A percentile compares a stretch with the other conserved stretches of the same genome.
These are phyloP conservation scores for Microstegium vimineum DNA, from an alignment of 176 grass and related monocot genomes.

Conservation along the genomic window DNA sequence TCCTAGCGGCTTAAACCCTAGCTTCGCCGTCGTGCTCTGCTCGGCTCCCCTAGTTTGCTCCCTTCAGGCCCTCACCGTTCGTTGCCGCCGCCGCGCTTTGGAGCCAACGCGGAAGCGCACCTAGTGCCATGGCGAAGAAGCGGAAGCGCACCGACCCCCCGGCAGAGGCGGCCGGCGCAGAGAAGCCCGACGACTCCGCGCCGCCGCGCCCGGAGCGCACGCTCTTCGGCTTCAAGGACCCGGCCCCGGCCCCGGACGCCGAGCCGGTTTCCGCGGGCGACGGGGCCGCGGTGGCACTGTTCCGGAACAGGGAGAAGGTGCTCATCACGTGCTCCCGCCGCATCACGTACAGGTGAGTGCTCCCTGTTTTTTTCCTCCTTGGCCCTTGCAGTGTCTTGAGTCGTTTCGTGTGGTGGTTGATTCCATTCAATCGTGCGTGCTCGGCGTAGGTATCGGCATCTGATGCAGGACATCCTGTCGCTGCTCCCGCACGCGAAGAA, in stretches of 20 bases:
- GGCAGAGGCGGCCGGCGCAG: neutral
- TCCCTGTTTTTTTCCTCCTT: neutral
- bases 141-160: constrained; percentile 43
- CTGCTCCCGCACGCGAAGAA: constrained; percentile 87
- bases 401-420: neutral
- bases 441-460: constrained; percentile 65
- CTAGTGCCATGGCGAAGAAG: constrained; percentile 67
- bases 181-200: constrained; percentile 47
- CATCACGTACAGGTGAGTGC: constrained; percentile 64
- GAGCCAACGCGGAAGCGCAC: neutral
- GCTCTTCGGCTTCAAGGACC: constrained; percentile 77
- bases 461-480: constrained; percentile 81
- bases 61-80: neutral
- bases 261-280: constrained; percentile 7
- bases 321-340: constrained; percentile 83
- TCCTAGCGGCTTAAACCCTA: constrained; percentile 23
- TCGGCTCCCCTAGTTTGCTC: no score
- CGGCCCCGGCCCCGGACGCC: neutral
- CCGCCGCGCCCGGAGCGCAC: constrained; percentile 51
- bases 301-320: constrained; percentile 93
- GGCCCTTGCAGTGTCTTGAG: neutral
- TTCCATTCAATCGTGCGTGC: neutral
- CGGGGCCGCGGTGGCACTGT: constrained; percentile 7
- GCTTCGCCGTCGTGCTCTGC: neutral
- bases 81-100: neutral